Conservation (phyloP, 1,139 yeast species). For the Taiozyma sp. region DNA sequence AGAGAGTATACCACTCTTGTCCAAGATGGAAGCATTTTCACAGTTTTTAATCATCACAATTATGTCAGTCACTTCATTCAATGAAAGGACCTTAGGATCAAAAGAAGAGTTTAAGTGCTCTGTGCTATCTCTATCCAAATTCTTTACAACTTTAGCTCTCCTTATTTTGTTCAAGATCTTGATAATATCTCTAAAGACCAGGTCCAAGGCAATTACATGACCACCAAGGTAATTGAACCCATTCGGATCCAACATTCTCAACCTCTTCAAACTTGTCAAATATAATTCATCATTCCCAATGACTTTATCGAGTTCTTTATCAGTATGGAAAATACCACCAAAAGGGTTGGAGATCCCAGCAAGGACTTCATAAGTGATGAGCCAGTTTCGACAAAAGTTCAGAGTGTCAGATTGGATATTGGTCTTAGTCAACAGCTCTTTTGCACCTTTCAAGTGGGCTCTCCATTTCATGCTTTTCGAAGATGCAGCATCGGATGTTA, state of each 20-base stretch:
- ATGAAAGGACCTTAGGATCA: constrained; percentile 10
- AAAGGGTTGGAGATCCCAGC: constrained; percentile 64
- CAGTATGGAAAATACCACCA: constrained; percentile 64
- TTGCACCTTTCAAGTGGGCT: constrained; percentile 72
- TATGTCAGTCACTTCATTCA: constrained; percentile 12
- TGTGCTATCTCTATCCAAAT: constrained; percentile 17
- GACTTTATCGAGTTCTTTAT: constrained; percentile 43
- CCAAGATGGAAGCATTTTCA: constrained; percentile 32
- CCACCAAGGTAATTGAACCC: constrained; percentile 64
- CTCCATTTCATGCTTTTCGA: constrained; percentile 66
- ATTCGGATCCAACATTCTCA: constrained; percentile 35
- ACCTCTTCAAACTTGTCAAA: constrained; percentile 31
- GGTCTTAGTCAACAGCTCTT: constrained; percentile 56
- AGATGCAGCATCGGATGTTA: constrained; percentile 70
- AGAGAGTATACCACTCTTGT: constrained; percentile 37
- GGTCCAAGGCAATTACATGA: constrained; percentile 50
- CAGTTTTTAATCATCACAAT: constrained; percentile 21
- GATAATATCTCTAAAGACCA: constrained; percentile 49
- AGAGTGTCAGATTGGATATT: constrained; percentile 36
- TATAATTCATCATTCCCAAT: constrained; percentile 48
- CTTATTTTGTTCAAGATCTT: constrained; percentile 44
- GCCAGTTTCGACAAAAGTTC: constrained; percentile 68
- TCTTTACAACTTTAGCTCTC: constrained; percentile 23
- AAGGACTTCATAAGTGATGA: constrained; percentile 58
- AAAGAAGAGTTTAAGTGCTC: constrained; percentile 9